Evolutionary conservation across 1,139 yeast species (phyloP), one percentile per base, ranked within the genome.

Genomic region (Williopsis jadinii): DNA sequence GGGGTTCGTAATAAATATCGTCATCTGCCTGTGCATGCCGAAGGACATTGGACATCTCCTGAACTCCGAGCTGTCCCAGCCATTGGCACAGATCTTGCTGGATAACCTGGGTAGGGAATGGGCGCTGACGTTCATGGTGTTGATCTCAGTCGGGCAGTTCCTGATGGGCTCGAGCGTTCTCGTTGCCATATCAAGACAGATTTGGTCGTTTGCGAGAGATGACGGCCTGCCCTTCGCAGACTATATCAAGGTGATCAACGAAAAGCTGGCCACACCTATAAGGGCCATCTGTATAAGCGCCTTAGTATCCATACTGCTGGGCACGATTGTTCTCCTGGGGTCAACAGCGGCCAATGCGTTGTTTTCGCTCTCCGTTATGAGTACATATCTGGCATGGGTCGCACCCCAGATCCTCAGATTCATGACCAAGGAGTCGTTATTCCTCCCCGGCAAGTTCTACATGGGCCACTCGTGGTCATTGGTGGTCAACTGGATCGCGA

Each of bases 61-160:
- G 40, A 57, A 46, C n/a, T 58, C 77, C 3, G 61, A 60, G 5
- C 66, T 70, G 36, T 81, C 82, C 10, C 71, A 71, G 47, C 75
- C 77, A 35, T 68, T 76, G 61, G 85, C 88, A 11, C 86, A 79
- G 59, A 69, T 81, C 40, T 67, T 79, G 47, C 67, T 65, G 49
- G 80, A 81, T 56, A 71, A 80, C 1, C 65, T 81, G 41, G 88
- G 88, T 28, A 74, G 71, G 53, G 63, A 68, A 37, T 78, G 84
- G 83, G 80, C 86, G 4, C 62, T 77, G 45, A 79, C 77, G 1
- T 72, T 80, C 41, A 73, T 77, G 78, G 52, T 72, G 0, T 56
- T 77, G 32, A 71, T 73, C 55, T 73, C 78, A 3, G 56, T 67
- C 46, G 77, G 80, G 32, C 83, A 76, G 56, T 77, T 72, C 58